These are phyloP conservation scores for Nigrospora osmanthi DNA, from an alignment of 2,329 filamentous ascomycete genomes.

Conservation along the genomic window DNA sequence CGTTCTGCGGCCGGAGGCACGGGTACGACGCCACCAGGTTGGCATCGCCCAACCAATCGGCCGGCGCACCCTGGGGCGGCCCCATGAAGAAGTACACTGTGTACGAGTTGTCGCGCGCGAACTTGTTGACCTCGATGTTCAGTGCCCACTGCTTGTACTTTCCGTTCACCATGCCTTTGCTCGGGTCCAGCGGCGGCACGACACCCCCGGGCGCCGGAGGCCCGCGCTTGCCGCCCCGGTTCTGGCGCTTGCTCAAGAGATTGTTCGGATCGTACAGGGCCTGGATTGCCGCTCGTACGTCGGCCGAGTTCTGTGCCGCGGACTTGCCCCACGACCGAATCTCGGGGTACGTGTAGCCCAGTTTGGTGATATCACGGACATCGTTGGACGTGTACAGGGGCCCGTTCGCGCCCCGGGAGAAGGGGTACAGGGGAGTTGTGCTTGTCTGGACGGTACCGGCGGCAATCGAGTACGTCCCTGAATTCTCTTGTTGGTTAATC, in stretches of 20 bases:
- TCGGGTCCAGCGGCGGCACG: background rate
- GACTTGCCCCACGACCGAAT: slow-evolving; percentile 2
- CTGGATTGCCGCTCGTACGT: slow-evolving; percentile 1
- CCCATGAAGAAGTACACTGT: slow-evolving; percentile 2
- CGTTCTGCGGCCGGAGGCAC: background rate
- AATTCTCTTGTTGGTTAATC: background rate
- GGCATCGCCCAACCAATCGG: background rate
- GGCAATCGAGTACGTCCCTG: background rate
- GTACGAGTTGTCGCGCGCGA: slow-evolving; percentile 1
- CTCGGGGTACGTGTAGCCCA: slow-evolving; percentile 4
- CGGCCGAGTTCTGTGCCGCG: background rate
- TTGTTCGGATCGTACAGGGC: slow-evolving; percentile 1
- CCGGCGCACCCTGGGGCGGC: background rate
- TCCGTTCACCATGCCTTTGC: background rate
- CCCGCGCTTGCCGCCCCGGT: background rate
- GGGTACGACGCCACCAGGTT: slow-evolving; percentile 2
- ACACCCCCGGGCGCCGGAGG: background rate
- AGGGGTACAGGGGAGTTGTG: background rate
- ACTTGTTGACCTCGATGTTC: slow-evolving; percentile 1
- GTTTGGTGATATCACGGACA: background rate
- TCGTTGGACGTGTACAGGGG: slow-evolving; percentile 2
- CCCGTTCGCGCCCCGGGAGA: background rate
- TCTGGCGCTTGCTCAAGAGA: background rate
- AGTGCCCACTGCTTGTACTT: slow-evolving; percentile 2
- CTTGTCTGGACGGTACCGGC: background rate